Conservation (phyloP, 345 rosid species). For the Eutrema heterophyllum region DNA sequence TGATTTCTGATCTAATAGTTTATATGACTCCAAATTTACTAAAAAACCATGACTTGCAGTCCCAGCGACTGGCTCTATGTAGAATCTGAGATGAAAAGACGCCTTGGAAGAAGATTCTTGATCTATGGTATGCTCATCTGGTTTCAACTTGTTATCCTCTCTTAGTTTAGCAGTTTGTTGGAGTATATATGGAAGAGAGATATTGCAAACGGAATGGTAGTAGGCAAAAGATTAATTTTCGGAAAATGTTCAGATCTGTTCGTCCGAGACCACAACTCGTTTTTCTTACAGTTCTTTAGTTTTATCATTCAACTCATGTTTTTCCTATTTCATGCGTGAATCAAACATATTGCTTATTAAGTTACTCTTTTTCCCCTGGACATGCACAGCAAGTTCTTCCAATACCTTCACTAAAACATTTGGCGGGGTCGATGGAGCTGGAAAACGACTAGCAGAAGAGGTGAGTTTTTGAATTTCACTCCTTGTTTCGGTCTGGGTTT, state of each 20-base stretch:
- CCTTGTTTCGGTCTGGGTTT: neutral
- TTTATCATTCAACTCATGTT: neutral
- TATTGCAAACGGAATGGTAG: neutral
- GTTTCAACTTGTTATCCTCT: neutral
- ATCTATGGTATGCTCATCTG: slow-evolving; percentile 57
- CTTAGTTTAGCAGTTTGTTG: neutral
- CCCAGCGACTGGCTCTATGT: slow-evolving; percentile 93
- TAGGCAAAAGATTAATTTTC: neutral
- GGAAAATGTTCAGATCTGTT: neutral
- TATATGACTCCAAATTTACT: neutral
- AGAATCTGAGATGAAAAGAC: slow-evolving; percentile 88
- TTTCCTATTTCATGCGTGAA: neutral
- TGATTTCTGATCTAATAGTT: neutral
- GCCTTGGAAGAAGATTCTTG: slow-evolving; percentile 80
- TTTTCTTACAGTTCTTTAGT: neutral
- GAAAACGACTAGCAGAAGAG: slow-evolving; percentile 88
- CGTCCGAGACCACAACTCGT: neutral
- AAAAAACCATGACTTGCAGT: slow-evolving; percentile 46
- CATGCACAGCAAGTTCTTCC: slow-evolving; percentile 76
- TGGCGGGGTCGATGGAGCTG: slow-evolving; percentile 90
- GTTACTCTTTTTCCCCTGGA: slow-evolving; percentile 2
- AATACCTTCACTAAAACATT: slow-evolving; percentile 80
- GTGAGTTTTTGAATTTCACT: slow-evolving; percentile 40
- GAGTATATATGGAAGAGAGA: neutral
- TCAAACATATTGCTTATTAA: neutral